These are phyloP conservation scores for Caryopteris hybrid DNA, from an alignment of 305 asterid genomes.

Conservation along the genomic window DNA sequence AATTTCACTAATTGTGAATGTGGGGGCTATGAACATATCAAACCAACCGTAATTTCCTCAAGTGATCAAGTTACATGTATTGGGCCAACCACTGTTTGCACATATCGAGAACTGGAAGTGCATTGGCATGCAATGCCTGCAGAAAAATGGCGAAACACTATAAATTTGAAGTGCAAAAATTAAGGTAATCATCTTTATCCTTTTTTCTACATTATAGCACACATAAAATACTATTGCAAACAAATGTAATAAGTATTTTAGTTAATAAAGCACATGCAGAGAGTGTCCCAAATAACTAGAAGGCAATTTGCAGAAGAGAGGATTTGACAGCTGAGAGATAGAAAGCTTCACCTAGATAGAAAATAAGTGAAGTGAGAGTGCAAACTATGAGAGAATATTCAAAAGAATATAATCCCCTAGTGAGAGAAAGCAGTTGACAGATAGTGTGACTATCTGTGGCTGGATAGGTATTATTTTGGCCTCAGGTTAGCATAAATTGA, in stretches of 20 bases:
- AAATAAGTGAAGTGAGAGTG: neutral
- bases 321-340: neutral
- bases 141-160: neutral
- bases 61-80: constrained; percentile 56
- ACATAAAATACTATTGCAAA: neutral
- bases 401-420: neutral
- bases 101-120: constrained; percentile 98
- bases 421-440: neutral
- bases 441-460: neutral
- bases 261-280: neutral
- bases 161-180: neutral
- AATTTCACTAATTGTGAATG: neutral
- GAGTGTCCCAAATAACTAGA: neutral
- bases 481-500: neutral
- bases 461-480: neutral
- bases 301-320: neutral
- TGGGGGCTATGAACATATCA: constrained; percentile 10
- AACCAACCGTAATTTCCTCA: constrained; percentile 10
- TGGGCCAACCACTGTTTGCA: constrained; percentile 98
- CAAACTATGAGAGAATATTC: neutral
- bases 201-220: neutral
- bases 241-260: neutral
- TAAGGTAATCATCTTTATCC: neutral
- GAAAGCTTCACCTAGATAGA: neutral
- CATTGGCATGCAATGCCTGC: constrained; percentile 96